Conservation (phyloP, 169 alveolate species). For the Ichthyophthirius multifiliis region DNA sequence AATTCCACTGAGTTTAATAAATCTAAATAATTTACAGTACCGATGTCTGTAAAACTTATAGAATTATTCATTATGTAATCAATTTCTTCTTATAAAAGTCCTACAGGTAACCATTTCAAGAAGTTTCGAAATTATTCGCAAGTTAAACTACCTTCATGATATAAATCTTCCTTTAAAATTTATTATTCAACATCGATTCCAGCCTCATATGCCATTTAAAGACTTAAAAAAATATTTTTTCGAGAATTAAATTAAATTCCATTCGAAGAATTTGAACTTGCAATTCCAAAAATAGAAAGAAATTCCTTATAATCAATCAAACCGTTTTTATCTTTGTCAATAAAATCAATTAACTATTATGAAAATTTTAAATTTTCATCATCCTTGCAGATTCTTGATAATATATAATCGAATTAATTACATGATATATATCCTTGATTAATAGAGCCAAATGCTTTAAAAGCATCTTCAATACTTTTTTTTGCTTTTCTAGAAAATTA, state of each 20-base stretch:
- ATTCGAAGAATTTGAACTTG: background rate
- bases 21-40: conserved; percentile 43
- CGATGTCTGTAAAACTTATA: conserved; percentile 31
- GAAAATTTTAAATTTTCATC: background rate
- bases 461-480: background rate
- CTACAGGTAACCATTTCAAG: conserved; percentile 37
- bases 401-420: background rate
- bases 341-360: background rate
- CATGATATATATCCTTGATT: background rate
- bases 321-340: background rate
- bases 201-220: background rate
- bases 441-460: background rate
- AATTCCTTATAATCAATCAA: conserved; percentile 1
- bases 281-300: background rate
- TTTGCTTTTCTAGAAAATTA: background rate
- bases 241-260: background rate
- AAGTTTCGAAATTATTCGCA: conserved; percentile 24
- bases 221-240: background rate
- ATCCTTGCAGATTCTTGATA: background rate
- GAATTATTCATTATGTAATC: conserved; percentile 44
- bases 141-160: conserved; percentile 24
- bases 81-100: conserved; percentile 26
- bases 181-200: conserved; percentile 9
- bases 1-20: conserved; percentile 31
- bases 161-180: conserved; percentile 9